A percentile compares a stretch with the other conserved stretches of the same genome.
phyloP scores from a whole-genome alignment of 2,329 filamentous ascomycete species.

The Leptographium wingfieldii region DNA sequence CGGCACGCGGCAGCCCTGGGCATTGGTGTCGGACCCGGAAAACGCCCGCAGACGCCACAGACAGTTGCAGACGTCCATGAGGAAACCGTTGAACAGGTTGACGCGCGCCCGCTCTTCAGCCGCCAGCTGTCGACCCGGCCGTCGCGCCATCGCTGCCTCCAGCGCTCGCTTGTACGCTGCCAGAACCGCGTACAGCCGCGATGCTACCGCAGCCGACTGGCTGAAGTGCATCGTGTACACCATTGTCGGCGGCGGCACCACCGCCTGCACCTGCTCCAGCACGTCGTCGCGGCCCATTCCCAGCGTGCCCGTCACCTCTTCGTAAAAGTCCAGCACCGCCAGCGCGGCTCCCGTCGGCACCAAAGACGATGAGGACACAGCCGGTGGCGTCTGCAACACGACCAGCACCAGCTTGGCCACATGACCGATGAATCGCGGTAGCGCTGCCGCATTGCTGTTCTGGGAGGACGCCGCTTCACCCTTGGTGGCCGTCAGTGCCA shows the following conservation, averaged over 20 bases:
- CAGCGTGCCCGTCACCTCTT: conserved; percentile 44
- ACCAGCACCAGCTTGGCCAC: conserved; percentile 45
- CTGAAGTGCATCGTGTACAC: conserved; percentile 62
- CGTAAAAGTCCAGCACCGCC: conserved; percentile 57
- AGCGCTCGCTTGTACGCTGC: conserved; percentile 63
- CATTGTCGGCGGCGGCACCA: conserved; percentile 53
- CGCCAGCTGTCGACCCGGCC: conserved; percentile 14
- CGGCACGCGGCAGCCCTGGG: conserved; percentile 41
- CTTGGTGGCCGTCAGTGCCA: conserved; percentile 28
- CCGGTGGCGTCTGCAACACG: conserved; percentile 40
- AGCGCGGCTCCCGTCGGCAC: conserved; percentile 25
- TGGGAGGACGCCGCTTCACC: background rate
- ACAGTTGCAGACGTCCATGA: conserved; percentile 80
- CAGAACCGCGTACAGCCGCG: conserved; percentile 57
- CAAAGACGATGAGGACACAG: conserved; percentile 20
- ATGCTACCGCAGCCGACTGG: conserved; percentile 47
- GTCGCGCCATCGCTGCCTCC: conserved; percentile 43
- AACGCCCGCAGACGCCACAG: conserved; percentile 68
- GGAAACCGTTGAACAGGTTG: conserved; percentile 64
- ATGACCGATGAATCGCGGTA: conserved; percentile 32
- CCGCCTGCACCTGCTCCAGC: conserved; percentile 47
- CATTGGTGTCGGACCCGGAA: conserved; percentile 48
- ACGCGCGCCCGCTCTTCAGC: conserved; percentile 48
- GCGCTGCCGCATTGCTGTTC: conserved; percentile 13
- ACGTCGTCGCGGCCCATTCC: conserved; percentile 31